Evolutionary conservation across 2,329 filamentous ascomycete species (phyloP), one percentile per base, ranked within the genome.

Genomic region (Davidsoniella eucalypti): DNA sequence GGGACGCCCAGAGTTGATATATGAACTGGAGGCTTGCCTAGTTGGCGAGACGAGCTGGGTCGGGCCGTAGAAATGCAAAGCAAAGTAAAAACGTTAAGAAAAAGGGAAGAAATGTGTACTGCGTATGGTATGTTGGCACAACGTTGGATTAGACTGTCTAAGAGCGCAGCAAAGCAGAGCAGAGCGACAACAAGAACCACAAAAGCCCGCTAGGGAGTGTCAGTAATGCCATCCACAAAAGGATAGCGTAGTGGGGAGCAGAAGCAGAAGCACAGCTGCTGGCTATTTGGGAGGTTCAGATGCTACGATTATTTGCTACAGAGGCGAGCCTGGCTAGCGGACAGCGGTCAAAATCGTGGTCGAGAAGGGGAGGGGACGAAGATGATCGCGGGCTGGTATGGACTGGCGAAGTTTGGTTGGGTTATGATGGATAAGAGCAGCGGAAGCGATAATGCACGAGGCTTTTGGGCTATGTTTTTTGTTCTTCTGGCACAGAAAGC

Each of bases 111-210:
- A 48, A 49, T 45, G 36, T 18, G 47, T 46, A 50, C 51, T 52
- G 47, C 44, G 44, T 48, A 48, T 52, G 50, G 45, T 52, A 52
- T 52, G 50, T 49, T 52, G 45, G 45, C 16, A 52, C 50, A 47
- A 21, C 2, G 21, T 37, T 47, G 25, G 16, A 47, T 12, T 47
- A 21, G 38, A 21, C 29, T 36, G 44, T 47, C 17, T 45, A 12
- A n/a, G 16, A 33, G 26, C 26, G 6, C 8, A 14, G 44, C 33
- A 47, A 36, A 37, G 33, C n/a, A 38, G 17, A 37, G 44, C 44
- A 47, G 18, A 17, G 25, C 16, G 16, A 25, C 23, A 45, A 12
- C 26, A 33, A 33, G 26, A 4, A 33, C 26, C 8, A 33, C 26
- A 33, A 33, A 5, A 33, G 10, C 14, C 8, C 23, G 9, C 42